These are phyloP conservation scores for Pezicula rhizophila DNA, from an alignment of 2,329 filamentous ascomycete species.

Conservation along the genomic window DNA sequence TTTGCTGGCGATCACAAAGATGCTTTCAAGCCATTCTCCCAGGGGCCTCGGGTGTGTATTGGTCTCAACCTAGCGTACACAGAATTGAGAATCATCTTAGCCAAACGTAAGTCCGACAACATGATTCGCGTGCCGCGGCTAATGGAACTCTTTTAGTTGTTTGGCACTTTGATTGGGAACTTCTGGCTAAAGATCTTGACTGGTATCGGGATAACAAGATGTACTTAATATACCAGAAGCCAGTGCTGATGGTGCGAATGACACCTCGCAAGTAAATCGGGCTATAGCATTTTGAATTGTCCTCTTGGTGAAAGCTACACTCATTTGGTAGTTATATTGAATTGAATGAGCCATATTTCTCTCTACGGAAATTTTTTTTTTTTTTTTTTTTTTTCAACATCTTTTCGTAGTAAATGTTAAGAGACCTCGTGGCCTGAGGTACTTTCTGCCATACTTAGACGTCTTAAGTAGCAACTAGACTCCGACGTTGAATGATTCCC, in stretches of 20 bases:
- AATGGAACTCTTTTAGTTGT: not conserved
- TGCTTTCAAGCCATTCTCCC: constrained; percentile 4
- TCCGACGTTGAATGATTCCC: too few species aligned
- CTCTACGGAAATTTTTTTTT: too few species aligned
- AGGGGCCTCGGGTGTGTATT: constrained; percentile 9
- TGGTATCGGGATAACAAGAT: not conserved
- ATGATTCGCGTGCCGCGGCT: not conserved
- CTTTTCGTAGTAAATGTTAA: too few species aligned
- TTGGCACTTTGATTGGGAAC: not conserved
- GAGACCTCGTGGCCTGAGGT: too few species aligned
- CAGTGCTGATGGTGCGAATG: not conserved
- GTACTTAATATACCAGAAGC: not conserved
- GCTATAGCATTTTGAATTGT: too few species aligned
- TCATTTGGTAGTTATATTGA: too few species aligned
- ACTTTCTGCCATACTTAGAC: too few species aligned
- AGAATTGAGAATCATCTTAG: constrained; percentile 8
- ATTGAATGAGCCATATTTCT: too few species aligned
- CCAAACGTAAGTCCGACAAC: not conserved
- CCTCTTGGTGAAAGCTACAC: too few species aligned
- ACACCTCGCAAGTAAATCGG: too few species aligned
- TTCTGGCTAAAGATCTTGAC: not conserved
- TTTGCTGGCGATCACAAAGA: not conserved
- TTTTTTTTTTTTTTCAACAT: too few species aligned
- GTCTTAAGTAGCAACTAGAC: too few species aligned
- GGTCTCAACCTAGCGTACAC: constrained; percentile 10